phyloP scores from a whole-genome alignment of 768 basidiomycete species.

The Coprinopsis sp. region DNA sequence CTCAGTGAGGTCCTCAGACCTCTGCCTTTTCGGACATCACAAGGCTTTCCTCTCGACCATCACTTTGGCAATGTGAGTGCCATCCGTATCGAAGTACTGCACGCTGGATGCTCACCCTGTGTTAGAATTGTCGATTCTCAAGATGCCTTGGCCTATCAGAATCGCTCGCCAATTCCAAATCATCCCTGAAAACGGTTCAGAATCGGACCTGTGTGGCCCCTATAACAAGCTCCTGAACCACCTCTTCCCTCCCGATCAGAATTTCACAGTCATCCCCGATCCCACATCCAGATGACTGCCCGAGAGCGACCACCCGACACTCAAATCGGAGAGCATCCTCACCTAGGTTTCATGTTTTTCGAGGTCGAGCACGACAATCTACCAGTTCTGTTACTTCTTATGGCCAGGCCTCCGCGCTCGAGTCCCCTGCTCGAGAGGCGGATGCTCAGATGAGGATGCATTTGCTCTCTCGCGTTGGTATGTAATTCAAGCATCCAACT shows the following conservation, averaged over 20 bases:
- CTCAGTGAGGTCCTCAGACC: too few relatives aligned
- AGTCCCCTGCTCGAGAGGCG: slow-evolving; percentile 14
- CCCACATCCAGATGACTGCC: neutral
- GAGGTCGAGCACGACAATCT: slow-evolving; percentile 11
- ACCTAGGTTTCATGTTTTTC: slow-evolving; percentile 16
- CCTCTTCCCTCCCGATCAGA: slow-evolving; percentile 14
- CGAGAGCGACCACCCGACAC: neutral
- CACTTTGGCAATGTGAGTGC: too few relatives aligned
- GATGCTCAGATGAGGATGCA: slow-evolving; percentile 19
- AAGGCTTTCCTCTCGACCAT: too few relatives aligned
- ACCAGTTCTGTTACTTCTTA: slow-evolving; percentile 27
- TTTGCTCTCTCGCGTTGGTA: slow-evolving; percentile 14
- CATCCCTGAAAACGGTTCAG: slow-evolving; percentile 9
- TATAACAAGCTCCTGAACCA: slow-evolving; percentile 16
- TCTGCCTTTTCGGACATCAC: too few relatives aligned
- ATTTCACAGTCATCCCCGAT: slow-evolving; percentile 12
- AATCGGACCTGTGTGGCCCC: slow-evolving; percentile 8
- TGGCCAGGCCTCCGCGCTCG: slow-evolving; percentile 13
- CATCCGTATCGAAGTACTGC: too few relatives aligned
- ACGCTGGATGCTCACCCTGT: too few relatives aligned
- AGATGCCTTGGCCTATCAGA: slow-evolving; percentile 6
- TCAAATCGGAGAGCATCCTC: slow-evolving; percentile 3
- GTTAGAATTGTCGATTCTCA: neutral
- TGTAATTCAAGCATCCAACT: neutral
- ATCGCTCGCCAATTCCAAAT: slow-evolving; percentile 5